phyloP scores from a whole-genome alignment of 805 yeast genomes.

The Lachancea dasiensis region DNA sequence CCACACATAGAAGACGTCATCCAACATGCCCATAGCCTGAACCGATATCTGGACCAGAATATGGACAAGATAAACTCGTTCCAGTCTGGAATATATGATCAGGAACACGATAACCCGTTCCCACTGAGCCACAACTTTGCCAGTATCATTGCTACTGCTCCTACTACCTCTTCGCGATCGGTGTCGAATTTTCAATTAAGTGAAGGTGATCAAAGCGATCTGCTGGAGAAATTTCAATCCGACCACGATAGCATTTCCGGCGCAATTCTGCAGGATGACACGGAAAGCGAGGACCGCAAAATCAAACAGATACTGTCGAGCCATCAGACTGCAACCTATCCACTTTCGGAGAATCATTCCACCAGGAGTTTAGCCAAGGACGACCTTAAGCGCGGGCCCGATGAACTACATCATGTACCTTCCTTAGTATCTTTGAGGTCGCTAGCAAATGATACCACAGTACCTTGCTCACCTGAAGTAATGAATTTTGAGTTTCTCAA shows the following conservation, averaged over 20 bases:
- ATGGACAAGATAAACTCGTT: slow-evolving; percentile 23
- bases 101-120: slow-evolving; percentile 3
- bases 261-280: slow-evolving; percentile 1
- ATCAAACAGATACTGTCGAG: slow-evolving; percentile 8
- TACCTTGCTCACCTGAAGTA: slow-evolving; percentile 2
- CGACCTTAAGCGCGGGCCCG: not conserved
- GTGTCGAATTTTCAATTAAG: slow-evolving; percentile 28
- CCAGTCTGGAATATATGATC: slow-evolving; percentile 16
- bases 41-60: slow-evolving; percentile 23
- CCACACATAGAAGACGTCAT: slow-evolving; percentile 27
- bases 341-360: slow-evolving; percentile 9
- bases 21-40: slow-evolving; percentile 25
- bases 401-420: not conserved
- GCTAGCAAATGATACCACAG: slow-evolving; percentile 1
- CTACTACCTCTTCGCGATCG: slow-evolving; percentile 17
- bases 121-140: slow-evolving; percentile 1
- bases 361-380: slow-evolving; percentile 1
- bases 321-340: slow-evolving; percentile 8
- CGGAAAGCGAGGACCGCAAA: slow-evolving; percentile 3
- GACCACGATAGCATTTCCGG: slow-evolving; percentile 1
- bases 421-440: slow-evolving; percentile 1
- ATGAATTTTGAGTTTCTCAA: not conserved
- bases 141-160: slow-evolving; percentile 11
- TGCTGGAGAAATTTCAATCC: slow-evolving; percentile 2
- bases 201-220: slow-evolving; percentile 17